Evolutionary conservation across 192 early-diverging fungal genomes (phyloP), one percentile per base, ranked within the genome.

Genomic region (Gryganskiella cystojenkinii): DNA sequence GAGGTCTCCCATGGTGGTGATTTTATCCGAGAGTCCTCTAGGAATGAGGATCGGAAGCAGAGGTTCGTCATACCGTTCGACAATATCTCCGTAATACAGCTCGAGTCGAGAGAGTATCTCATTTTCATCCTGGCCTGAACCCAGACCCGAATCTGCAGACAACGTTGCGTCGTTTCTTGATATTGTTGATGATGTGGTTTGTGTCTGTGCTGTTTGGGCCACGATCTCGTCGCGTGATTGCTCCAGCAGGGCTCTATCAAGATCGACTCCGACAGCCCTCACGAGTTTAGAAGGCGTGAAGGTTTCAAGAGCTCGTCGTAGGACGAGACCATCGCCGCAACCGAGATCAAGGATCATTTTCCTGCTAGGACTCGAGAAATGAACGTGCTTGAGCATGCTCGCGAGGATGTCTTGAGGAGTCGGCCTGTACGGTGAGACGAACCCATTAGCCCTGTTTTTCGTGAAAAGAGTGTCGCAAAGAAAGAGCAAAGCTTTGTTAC

Each of bases 11-110:
- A 76, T 67, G 7, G 58, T 61, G 33, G 11, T 33, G 57, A 3
- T 7, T n/a, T 27, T 13, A 49, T 3, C 7, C 4, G 25, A 28
- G 35, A 1, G 3, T 20, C 9, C n/a, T n/a, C n/a, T n/a, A 9
- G 71, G 63, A 0, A n/a, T 25, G 24, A 67, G 13, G 44, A 76
- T 50, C 2, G 59, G 15, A 0, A 33, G 27, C 20, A 76, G 37
- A 15, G 65, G 34, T n/a, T n/a, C n/a, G 7, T 68, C 59, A 3
- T 67, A 44, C 34, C 43, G 37, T 1, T 24, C 25, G 2, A 51
- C 50, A 43, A 76, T 45, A 17, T 76, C 72, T 3, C 72, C 72
- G 25, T 76, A 64, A 31, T 76, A 76, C 13, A 67, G 30, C 60
- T 76, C 72, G 20, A 76, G 25, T 2, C 72, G 24, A 24, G 61